A percentile compares a stretch with the other conserved stretches of the same genome.
These are phyloP conservation scores for Auricularia cornea DNA, from an alignment of 768 basidiomycete species.

Conservation along the genomic window DNA sequence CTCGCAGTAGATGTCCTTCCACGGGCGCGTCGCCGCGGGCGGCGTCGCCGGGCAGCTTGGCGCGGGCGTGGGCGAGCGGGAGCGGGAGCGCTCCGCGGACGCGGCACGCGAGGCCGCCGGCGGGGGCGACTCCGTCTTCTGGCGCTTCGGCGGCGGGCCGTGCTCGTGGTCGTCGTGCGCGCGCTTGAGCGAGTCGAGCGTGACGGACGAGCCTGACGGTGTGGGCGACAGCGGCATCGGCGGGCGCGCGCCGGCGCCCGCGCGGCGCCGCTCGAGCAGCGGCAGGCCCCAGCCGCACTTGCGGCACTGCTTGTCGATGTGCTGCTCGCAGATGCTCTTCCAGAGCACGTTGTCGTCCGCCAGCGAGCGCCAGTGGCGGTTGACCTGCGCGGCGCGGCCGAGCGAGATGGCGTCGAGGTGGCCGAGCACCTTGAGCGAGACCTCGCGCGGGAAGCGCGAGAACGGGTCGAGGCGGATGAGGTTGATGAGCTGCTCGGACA, in stretches of 20 bases:
- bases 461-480: constrained; percentile 97
- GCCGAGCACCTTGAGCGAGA: constrained; percentile 76
- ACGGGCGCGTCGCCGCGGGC: constrained; percentile 66
- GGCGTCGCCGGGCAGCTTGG: constrained; percentile 15
- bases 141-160: constrained; percentile 12
- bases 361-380: constrained; percentile 70
- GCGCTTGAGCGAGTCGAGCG: constrained; percentile 12
- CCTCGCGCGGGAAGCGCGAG: constrained; percentile 79
- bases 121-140: constrained; percentile 12
- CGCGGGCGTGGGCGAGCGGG: constrained; percentile 16
- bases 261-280: constrained; percentile 64
- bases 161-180: constrained; percentile 5
- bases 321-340: constrained; percentile 95
- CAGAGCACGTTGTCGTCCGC: constrained; percentile 96
- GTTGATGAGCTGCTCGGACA: constrained; percentile 83
- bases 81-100: constrained; percentile 3
- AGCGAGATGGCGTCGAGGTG: constrained; percentile 89
- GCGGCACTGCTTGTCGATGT: constrained; percentile 92
- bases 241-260: constrained; percentile 5
- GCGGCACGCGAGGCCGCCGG: constrained; percentile 3
- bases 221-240: constrained; percentile 1
- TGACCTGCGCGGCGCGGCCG: constrained; percentile 89
- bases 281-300: constrained; percentile 99
- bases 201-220: constrained; percentile 9
- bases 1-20: constrained; percentile 98